Base-by-base conservation (phyloP, 1,284 basidiomycete species). In the Apiotrichum montevideense region DNA sequence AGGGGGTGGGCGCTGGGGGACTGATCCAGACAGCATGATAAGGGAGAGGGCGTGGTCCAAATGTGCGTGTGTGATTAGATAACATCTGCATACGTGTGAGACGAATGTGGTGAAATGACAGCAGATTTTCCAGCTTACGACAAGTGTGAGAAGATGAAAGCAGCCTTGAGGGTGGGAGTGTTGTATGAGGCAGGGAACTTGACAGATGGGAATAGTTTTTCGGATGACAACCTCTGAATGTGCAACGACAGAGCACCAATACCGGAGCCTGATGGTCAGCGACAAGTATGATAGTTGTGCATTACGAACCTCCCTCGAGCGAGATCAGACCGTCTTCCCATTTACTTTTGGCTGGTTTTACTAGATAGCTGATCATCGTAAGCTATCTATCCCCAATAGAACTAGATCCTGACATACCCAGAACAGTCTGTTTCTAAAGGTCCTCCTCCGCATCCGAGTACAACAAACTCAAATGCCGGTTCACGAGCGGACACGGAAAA, bases 51-150 rank as follows among this genome's bases (percentile, higher is more conserved):
- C 66, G 54, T 77, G 75, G 52, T 77, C 75, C 40, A 77, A 59
- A 57, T 77, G 75, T 1, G 75, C 73, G 50, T 77, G 75, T 2
- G 74, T 75, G 51, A 77, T 66, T 51, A 77, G 67, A 59, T 76
- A 76, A 53, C 71, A 75, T 35, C 75, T 77, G 51, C 3, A 11
- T 29, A 29, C 29, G 29, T 11, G 35, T 50, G 32, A 50, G 44
- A 34, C 7, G 39, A 29, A 29, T 10, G 32, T 14, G 50, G 3
- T 35, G 52, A 29, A 42, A 37, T 37, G 7, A 6, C 44, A 6
- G 44, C 4, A 46, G 46, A 46, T 21, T 14, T 44, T 34, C 15
- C 1, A 4, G 66, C 73, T 63, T 46, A 75, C 74, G 71, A 57
- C 14, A 77, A 63, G 49, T 65, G 66, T 6, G 71, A 72, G 56